Evolutionary conservation across 2,329 filamentous ascomycete genomes (phyloP), one percentile per base, ranked within the genome.

Genomic region (Neurospora sp.): DNA sequence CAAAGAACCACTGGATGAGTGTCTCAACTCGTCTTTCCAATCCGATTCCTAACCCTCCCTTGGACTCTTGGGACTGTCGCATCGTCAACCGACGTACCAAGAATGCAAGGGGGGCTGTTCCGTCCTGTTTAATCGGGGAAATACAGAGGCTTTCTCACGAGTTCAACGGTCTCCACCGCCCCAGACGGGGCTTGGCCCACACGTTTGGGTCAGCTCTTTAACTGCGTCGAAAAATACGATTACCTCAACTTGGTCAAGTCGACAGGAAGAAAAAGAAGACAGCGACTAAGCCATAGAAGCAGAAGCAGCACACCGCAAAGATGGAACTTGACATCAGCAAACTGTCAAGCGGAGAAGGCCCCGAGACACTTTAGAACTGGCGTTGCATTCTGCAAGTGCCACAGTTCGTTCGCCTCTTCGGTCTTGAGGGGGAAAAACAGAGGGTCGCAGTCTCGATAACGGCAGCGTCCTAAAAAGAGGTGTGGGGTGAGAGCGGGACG

Each of bases 401-500:
- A 17, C 52, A 8, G 52, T 62, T 17, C 52, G 52, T 9, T 62
- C 52, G 52, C 52, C 28, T 62, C 52, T 62, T 62, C 52, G 52
- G 52, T 7, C 23, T 36, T 62, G 52, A 36, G 28, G 15, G 28
- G 52, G 6, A 17, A 33, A 62, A 58, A 62, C 33, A 62, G 52
- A 62, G 52, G 52, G 52, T 33, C 52, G 13, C 52, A 62, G 52
- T 62, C 52, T 62, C 13, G 52, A 62, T 36, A 62, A 28, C 52
- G 28, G 52, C 52, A 62, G 52, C 15, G 52, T 62, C 15, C 28
- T 23, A 46, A 46, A 46, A 52, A 28, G 38, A 52, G 38, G 58
- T 62, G 28, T 68, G 67, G 66, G 52, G 68, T 38, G 66, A 58
- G 62, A 52, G 58, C n/a, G 70, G 67, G 40, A 67, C 38, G 36